phyloP scores from a whole-genome alignment of 73 alveolate genomes.

The Loxodes magnus region DNA sequence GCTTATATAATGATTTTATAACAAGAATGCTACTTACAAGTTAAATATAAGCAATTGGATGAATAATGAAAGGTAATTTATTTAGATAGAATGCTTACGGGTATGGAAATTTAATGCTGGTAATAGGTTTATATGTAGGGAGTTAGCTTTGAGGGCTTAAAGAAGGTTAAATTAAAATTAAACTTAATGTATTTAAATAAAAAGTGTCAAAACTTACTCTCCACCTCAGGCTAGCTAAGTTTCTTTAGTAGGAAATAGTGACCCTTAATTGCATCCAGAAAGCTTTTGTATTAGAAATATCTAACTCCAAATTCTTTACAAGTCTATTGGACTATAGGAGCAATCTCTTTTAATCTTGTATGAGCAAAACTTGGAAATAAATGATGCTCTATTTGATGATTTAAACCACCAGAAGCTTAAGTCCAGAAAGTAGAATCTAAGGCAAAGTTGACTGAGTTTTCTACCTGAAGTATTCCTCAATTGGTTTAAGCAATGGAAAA shows the following conservation, averaged over 20 bases:
- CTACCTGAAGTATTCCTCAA: slow-evolving; percentile 22
- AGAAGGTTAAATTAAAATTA: no score
- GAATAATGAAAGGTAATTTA: no score
- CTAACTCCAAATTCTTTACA: slow-evolving; percentile 18
- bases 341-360: slow-evolving; percentile 17
- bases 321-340: slow-evolving; percentile 9
- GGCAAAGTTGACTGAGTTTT: slow-evolving; percentile 17
- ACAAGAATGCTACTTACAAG: no score
- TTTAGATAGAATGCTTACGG: no score
- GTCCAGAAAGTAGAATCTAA: slow-evolving; percentile 10
- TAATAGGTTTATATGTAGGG: no score
- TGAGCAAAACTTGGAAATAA: slow-evolving; percentile 19
- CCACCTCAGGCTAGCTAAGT: no score
- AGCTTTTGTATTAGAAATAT: background rate
- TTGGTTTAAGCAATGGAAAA: slow-evolving; percentile 8
- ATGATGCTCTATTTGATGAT: slow-evolving; percentile 22
- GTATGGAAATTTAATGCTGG: no score
- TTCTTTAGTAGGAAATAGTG: background rate
- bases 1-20: no score
- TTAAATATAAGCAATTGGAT: no score
- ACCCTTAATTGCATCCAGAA: background rate
- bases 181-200: no score
- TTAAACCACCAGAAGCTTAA: slow-evolving; percentile 17
- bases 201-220: no score
- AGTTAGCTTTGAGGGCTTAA: no score